Evolutionary conservation across 1,284 basidiomycete genomes (phyloP), one percentile per base, ranked within the genome.

Genomic region (Cutaneotrichosporon cyanovorans): DNA sequence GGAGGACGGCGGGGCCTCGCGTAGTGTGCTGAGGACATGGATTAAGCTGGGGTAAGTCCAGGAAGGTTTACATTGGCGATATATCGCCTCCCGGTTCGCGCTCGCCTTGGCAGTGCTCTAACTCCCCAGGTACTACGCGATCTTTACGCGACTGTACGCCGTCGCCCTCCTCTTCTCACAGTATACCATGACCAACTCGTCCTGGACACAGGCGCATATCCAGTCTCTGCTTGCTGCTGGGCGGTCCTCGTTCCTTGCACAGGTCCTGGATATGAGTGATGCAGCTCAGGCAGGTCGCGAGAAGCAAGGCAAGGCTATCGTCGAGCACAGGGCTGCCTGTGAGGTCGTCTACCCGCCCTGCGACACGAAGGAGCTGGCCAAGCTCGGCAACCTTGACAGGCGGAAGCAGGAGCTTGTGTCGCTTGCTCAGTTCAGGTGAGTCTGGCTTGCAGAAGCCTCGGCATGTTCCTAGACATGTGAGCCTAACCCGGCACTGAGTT

Each of bases 181-280:
- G 50, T 61, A 68, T 23, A 55, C 89, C 40, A 91, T 95, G 83
- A 90, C 84, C 56, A 98, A 98, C 70, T 95, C 90, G 1, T 84
- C 85, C 0, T 98, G 95, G 93, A 98, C 95, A 1, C 81, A 83
- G 57, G 78, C 77, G 33, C 95, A 98, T 63, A 75, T 98, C 55
- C 77, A 85, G 57, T 74, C 77, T 2, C 80, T 92, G 38, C 72
- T 92, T 14, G 71, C 34, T 5, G 43, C 50, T 2, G 68, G 47
- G 8, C 52, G 59, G 21, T 33, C 18, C 8, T 60, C 61, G 2
- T 43, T 53, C 7, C 42, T 63, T 4, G 62, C 62, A 2, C 50
- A 52, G 23, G 14, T 70, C 5, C 37, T 71, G 7, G 50, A 66
- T 16, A 59, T 67, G 44, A 66, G 68, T 42, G 60, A 65, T 2